These are phyloP conservation scores for Aspergillus homomorphus DNA, from an alignment of 495 filamentous ascomycete genomes.

Conservation along the genomic window DNA sequence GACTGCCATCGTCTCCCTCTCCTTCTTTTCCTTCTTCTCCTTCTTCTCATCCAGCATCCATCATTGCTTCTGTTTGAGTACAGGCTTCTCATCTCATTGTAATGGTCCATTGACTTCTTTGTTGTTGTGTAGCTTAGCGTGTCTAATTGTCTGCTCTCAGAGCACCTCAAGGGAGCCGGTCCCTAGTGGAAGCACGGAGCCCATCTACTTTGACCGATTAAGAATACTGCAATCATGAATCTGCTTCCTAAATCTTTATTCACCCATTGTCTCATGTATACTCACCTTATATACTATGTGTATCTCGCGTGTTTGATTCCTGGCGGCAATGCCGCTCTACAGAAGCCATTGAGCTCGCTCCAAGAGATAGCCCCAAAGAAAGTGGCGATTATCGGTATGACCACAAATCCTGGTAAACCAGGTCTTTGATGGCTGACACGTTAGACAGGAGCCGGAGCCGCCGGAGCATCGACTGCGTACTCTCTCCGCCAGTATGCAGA, in stretches of 20 bases:
- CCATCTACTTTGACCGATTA: not conserved
- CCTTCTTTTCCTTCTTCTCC: not conserved
- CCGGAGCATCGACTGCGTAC: slow-evolving; percentile 83
- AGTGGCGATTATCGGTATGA: slow-evolving; percentile 47
- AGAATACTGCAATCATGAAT: slow-evolving; percentile 9
- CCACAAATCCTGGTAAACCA: slow-evolving; percentile 1
- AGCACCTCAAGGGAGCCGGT: not conserved
- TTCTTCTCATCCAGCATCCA: not conserved
- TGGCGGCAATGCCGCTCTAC: slow-evolving; percentile 24
- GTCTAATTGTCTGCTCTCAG: not conserved
- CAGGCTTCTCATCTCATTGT: not conserved
- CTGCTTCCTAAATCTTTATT: not conserved
- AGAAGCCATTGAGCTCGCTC: slow-evolving; percentile 23
- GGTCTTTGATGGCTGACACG: slow-evolving; percentile 3
- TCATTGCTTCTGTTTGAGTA: not conserved
- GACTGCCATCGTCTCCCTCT: slow-evolving; percentile 1
- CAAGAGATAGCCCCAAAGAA: slow-evolving; percentile 29
- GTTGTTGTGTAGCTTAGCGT: not conserved
- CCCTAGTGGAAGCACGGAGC: not conserved
- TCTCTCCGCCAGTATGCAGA: slow-evolving; percentile 68
- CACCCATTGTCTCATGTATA: slow-evolving; percentile 2
- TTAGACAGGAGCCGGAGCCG: slow-evolving; percentile 78
- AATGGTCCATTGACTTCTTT: not conserved
- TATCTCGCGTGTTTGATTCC: slow-evolving; percentile 16
- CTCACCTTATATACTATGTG: slow-evolving; percentile 11